Conservation (phyloP, 805 yeast genomes). For the Suhomyces emberorum region DNA sequence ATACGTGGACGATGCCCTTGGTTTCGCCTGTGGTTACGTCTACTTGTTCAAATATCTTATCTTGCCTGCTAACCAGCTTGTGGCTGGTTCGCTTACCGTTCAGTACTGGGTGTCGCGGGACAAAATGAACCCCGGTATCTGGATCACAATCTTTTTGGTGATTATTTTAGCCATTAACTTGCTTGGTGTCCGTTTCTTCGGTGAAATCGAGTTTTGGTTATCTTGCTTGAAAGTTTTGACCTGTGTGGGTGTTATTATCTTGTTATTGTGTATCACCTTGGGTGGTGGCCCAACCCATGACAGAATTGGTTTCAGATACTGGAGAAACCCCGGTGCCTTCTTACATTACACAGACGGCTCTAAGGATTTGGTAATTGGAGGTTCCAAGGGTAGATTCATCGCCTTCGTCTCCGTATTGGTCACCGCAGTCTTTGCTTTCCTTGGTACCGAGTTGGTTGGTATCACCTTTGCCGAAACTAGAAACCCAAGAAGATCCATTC, state of each 20-base stretch:
- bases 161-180: constrained; percentile 40
- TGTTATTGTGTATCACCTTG: constrained; percentile 60
- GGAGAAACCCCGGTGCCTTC: constrained; percentile 68
- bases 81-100: constrained; percentile 55
- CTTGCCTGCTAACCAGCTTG: constrained; percentile 61
- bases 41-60: constrained; percentile 55
- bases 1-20: constrained; percentile 63
- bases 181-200: constrained; percentile 44
- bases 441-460: constrained; percentile 70
- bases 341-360: constrained; percentile 43
- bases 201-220: constrained; percentile 49
- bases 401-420: constrained; percentile 62
- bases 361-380: constrained; percentile 34
- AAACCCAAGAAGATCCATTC: constrained; percentile 62
- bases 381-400: constrained; percentile 54
- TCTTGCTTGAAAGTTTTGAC: constrained; percentile 63
- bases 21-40: constrained; percentile 66
- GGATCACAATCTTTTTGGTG: constrained; percentile 49
- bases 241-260: constrained; percentile 61
- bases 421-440: constrained; percentile 65
- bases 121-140: constrained; percentile 52
- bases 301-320: constrained; percentile 68
- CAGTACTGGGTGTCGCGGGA: constrained; percentile 51
- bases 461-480: constrained; percentile 72
- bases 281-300: constrained; percentile 81